Evolutionary conservation across 805 yeast genomes (phyloP), one percentile per base, ranked within the genome.

Genomic region (Ogataea dorogensis): DNA sequence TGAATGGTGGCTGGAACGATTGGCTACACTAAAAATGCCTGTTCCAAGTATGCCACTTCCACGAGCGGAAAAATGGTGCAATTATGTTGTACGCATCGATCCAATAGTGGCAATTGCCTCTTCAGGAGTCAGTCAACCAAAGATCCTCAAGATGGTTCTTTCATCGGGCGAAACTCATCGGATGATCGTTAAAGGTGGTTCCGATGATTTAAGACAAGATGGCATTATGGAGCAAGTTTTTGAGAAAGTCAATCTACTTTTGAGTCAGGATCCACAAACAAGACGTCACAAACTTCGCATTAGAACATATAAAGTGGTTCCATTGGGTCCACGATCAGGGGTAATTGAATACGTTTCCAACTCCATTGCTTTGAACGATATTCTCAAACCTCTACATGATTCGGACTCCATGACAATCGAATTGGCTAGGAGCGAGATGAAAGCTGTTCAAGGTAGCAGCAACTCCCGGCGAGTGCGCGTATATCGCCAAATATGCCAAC

Each of bases 221-320:
- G 85, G 95, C 0, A 86, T 93, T 38, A 94, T 93, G 98, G 94
- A 91, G 57, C 98, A 93, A 56, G 98, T 91, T 1, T 93, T 94
- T 58, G 82, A 73, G 14, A 86, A 88, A 51, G 96, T 88, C 11
- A 88, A 89, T 52, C 60, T 67, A 10, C 72, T 87, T 23, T 69
- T 91, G 37, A 57, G 49, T 8, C 64, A 64, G 16, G 78, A 85
- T 51, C 68, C 69, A 34, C 75, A 73, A 20, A 69, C 91, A 0
- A 57, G 79, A 17, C 69, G 63, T 33, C 58, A 89, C n/a, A 59
- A 66, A 2, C 63, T 91, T 39, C 65, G 73, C 3, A 73, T 93
- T 1, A 63, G 95, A 31, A 88, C 97, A 0, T 93, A 93, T 60
- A 82, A 82, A 34, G 97, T 93, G 2, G 75, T 89, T 7, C 97